Base-by-base conservation (phyloP, 805 yeast genomes). In the Ogataea philodendri region DNA sequence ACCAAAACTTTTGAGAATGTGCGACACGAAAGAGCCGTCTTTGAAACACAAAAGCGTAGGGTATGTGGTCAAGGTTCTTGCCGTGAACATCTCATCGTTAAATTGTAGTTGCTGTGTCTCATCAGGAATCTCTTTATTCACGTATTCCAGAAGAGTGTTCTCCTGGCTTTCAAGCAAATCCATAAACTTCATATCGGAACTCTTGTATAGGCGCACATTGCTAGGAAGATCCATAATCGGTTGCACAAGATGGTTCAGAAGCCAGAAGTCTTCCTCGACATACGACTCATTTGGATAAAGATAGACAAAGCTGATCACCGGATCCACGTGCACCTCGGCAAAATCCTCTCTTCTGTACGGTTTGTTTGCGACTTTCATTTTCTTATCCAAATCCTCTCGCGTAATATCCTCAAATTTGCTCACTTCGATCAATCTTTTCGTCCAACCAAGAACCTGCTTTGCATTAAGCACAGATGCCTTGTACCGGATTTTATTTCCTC, bases 21-120 rank as follows among this genome's bases (percentile, higher is more conserved):
- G 60, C 0, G 84, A 70, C 20, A 72, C 51, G 37, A 74, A 52
- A 9, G 76, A 63, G 35, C 73, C 71, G 35, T 81, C 81, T 46
- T 74, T 80, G 55, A 80, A 72, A 15, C 81, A 62, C 19, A 78
- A 59, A 13, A 84, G 48, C 10, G 84, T 76, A 2, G 94, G 94
- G 22, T 65, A 65, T 6, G 80, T 67, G 0, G 87, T 68, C 16
- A 78, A 54, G 2, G 81, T 66, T 17, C 75, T 71, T 15, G 82
- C 65, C 11, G 66, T 56, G 42, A 65, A 67, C 63, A 72, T 55
- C 13, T 69, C 70, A 33, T 68, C 65, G 52, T 76, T 65, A 43
- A 66, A 71, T 26, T 48, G 51, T 13, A 60, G 54, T 4, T 39
- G 30, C 2, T 37, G 32, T 5, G 30, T 22, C 5, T 33, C 32